Evolutionary conservation across 2,329 filamentous ascomycete genomes (phyloP).

Genomic region (Thielaviopsis ethacetica): DNA sequence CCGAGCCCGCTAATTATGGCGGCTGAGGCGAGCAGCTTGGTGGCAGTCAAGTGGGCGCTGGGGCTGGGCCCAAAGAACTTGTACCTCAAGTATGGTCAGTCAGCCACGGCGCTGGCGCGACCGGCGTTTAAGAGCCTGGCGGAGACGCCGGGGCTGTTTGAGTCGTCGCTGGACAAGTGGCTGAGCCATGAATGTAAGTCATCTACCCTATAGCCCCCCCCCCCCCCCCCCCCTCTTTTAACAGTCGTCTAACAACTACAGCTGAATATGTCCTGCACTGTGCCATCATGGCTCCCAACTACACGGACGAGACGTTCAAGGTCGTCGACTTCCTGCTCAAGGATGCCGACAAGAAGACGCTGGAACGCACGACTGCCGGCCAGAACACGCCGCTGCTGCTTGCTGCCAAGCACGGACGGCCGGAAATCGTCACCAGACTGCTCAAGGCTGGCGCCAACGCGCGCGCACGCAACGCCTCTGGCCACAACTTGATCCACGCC

Average conservation of each 20-base stretch:
- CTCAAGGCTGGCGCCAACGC: slow-evolving; percentile 56
- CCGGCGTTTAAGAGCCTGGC: slow-evolving; percentile 44
- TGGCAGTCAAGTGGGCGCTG: slow-evolving; percentile 61
- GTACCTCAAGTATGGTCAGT: slow-evolving; percentile 50
- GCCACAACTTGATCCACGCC: slow-evolving; percentile 54
- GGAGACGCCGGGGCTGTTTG: slow-evolving; percentile 43
- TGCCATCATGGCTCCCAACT: slow-evolving; percentile 32
- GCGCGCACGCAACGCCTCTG: slow-evolving; percentile 39
- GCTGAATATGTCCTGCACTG: slow-evolving; percentile 51
- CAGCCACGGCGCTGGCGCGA: slow-evolving; percentile 43
- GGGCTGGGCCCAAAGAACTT: slow-evolving; percentile 50
- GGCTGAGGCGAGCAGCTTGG: slow-evolving; percentile 39
- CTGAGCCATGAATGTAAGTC: slow-evolving; percentile 40
- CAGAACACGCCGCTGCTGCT: slow-evolving; percentile 53
- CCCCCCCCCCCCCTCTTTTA: too few species aligned
- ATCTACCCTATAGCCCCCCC: slow-evolving; percentile 3
- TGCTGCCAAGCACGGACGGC: slow-evolving; percentile 40
- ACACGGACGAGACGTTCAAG: slow-evolving; percentile 25
- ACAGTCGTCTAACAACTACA: slow-evolving; percentile 18
- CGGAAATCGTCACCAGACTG: slow-evolving; percentile 41
- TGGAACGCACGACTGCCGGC: slow-evolving; percentile 43
- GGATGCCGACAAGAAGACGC: slow-evolving; percentile 39
- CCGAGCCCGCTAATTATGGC: slow-evolving; percentile 39
- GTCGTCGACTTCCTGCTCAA: slow-evolving; percentile 52
- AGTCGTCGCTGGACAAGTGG: slow-evolving; percentile 46